phyloP scores from a whole-genome alignment of 1,139 yeast genomes.

The Lodderomyces margitis region DNA sequence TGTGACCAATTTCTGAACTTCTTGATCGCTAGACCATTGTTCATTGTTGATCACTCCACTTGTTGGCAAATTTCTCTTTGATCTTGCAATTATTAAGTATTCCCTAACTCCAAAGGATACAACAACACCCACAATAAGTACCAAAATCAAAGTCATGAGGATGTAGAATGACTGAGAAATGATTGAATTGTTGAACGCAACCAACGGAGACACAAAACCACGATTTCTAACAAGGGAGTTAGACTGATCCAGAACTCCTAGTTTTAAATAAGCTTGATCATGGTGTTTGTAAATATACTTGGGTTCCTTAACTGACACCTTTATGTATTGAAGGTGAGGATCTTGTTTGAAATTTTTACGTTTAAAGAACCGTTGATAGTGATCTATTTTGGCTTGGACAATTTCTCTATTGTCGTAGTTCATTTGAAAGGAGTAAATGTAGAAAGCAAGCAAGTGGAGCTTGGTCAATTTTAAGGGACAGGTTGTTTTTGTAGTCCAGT shows the following conservation, averaged over 20 bases:
- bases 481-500: too few species aligned
- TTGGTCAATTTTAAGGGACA: too few species aligned
- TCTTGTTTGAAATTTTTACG: neutral
- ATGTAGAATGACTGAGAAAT: constrained; percentile 28
- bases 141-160: constrained; percentile 25
- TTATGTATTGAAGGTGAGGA: constrained; percentile 4
- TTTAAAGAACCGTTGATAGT: neutral
- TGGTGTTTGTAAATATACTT: constrained; percentile 11
- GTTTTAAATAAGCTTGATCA: constrained; percentile 12
- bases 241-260: constrained; percentile 7
- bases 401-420: neutral
- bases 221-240: neutral
- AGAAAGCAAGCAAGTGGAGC: too few species aligned
- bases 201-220: neutral
- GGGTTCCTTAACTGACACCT: constrained; percentile 9
- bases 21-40: neutral
- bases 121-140: constrained; percentile 22
- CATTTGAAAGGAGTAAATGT: too few species aligned
- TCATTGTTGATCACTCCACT: constrained; percentile 3
- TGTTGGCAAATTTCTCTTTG: neutral
- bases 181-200: constrained; percentile 12
- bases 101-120: constrained; percentile 28
- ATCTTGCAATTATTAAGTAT: constrained; percentile 15
- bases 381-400: neutral
- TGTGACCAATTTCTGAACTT: neutral